Evolutionary conservation across 805 yeast species (phyloP), one percentile per base, ranked within the genome.

Genomic region (Candida taoyuanica): DNA sequence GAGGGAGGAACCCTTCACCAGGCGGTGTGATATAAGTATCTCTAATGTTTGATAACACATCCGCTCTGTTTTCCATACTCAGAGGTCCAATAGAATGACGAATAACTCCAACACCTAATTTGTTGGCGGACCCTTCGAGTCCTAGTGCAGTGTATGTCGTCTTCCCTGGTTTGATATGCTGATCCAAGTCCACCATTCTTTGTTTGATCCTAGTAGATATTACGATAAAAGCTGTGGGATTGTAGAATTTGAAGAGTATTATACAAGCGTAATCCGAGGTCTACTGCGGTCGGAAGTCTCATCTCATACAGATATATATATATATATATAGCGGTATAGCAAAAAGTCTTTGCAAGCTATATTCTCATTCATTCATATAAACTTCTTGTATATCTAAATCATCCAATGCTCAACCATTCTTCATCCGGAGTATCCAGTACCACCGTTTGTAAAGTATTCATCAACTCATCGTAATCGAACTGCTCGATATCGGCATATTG

Each of bases 1-100:
- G 64, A 2, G 99, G 99, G 31, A 93, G 63, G 52, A 93, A 93
- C 1, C 98, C 99, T 63, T 93, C 97, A 2, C 99, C 99, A 2
- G 98, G 96, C 7, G 99, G 98, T 1, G 98, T 83, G 23, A 85
- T 70, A 56, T 91, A 93, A 0, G 99, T 93, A 59, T 93, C 96
- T 68, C 99, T 74, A 28, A 93, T 78, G 60, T 93, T 93, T n/a
- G 95, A 67, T 24, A 93, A 67, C 2, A 93, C 84, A 42, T 73
- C 74, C 0, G 96, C 94, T 27, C 78, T 64, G 52, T 85, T 84
- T 2, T 63, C 52, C 5, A 65, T 63, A 1, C 79, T 62, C 17
- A 78, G 63, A 17, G 67, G 73, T 4, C 93, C 93, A 17, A 68
- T 40, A 7, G 70, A 69, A 48, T 93, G 98, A 50, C 74, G 79